Base-by-base conservation (phyloP, 805 yeast species). In the Saccharomyces mikatae region DNA sequence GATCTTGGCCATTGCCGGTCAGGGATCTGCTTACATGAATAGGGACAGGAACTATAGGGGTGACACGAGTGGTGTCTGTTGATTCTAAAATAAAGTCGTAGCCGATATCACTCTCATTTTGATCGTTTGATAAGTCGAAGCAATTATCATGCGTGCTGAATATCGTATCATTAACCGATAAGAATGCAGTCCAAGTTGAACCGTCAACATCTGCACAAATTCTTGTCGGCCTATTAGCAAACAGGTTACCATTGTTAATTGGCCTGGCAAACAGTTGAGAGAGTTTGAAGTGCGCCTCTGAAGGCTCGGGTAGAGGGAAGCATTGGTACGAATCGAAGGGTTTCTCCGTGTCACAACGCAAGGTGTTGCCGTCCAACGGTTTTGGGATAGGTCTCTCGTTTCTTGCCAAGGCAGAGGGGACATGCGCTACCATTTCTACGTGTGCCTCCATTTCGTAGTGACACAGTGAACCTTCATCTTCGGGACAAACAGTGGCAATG, bases 1-100 rank as follows among this genome's bases (percentile, higher is more conserved):
- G 78, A 64, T 89, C 97, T 67, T 87, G 96, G 1, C 96, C 90
- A 64, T 85, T 86, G 0, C 98, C 97, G 0, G 96, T 89, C 52
- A 92, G 77, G 0, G 97, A 87, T 57, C 99, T 79, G 22, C 94
- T 85, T 0, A 86, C 95, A 53, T 66, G 68, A 2, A 94, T 73
- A 1, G 94, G 94, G 0, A 89, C 89, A 1, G 64, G 58, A 1
- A 65, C 69, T 0, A 74, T 58, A 0, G 75, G 72, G 1, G 69
- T 62, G 2, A 80, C 76, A 1, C 66, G 57, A 0, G 75, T 61
- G 8, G 87, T 77, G 57, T 84, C 72, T 0, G 65, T 58, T 0
- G 90, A 71, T 51, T 62, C 60, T 41, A 73, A 48, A 44, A 55
- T 52, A 14, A 74, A 46, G 54, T 74, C 74, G 55, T 69, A 68